Evolutionary conservation across 2,329 filamentous ascomycete genomes (phyloP), one percentile per base, ranked within the genome.

Genomic region (Volutella citrinella): DNA sequence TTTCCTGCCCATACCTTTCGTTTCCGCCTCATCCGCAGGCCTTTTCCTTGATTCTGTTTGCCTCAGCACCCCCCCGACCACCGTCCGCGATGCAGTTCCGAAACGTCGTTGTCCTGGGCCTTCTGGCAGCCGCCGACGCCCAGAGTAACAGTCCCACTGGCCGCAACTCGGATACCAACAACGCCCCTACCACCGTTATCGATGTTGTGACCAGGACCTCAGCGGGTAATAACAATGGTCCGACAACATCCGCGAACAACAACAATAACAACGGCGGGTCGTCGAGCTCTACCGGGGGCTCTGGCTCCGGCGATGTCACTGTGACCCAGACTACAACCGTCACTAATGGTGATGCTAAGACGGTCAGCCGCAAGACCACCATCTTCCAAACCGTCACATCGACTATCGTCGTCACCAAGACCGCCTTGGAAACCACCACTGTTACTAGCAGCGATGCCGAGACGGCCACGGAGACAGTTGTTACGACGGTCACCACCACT

Each of bases 381-480:
- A 38, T 59, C 17, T 35, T 52, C 29, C 50, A 45, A 21, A 55
- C 52, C 5, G 36, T 55, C 18, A 54, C 55, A 18, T 51, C 56
- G 6, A 64, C 62, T 22, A 48, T 61, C 13, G 28, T 60, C 30
- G 46, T 63, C 15, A 64, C 61, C 15, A 49, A 46, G 10, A 66
- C 61, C 29, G 43, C 42, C 26, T 61, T 64, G 41, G 42, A 48
- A 28, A 67, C 63, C 21, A 50, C 44, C 14, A 66, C 62, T 33
- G 53, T 65, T 34, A 66, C 64, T 31, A 56, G 48, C 36, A 52
- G 43, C 34, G 54, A 60, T 31, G 52, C 51, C 20, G 49, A 57
- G 6, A 63, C 59, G 10, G 61, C 63, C 21, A 66, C 64, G 8
- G 51, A 37, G 25, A 62, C 52, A 16, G 46, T 58, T 26, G 65